Evolutionary conservation across 2,329 filamentous ascomycete genomes (phyloP).

Genomic region (Mariannaea elegans): DNA sequence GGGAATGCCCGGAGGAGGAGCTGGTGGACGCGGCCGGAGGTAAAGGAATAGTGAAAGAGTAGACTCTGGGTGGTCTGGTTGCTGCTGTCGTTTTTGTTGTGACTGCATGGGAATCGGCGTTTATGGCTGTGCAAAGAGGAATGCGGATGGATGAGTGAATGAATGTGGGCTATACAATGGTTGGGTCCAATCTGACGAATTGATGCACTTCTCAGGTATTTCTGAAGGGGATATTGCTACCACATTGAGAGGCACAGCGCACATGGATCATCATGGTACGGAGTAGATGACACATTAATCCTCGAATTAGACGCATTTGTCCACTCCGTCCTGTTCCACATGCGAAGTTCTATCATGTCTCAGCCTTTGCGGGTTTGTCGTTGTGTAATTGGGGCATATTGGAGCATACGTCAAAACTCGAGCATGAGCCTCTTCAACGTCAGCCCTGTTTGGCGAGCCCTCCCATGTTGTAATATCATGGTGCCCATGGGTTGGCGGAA

Average conservation of each 20-base stretch:
- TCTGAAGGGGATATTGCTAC: too few relatives aligned
- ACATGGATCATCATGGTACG: too few relatives aligned
- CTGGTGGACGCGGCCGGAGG: constrained; percentile 44
- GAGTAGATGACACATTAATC: not conserved
- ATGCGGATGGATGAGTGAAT: not conserved
- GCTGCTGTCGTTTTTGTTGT: constrained; percentile 7
- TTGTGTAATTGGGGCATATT: too few relatives aligned
- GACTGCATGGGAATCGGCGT: constrained; percentile 23
- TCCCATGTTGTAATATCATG: not conserved
- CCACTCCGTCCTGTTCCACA: not conserved
- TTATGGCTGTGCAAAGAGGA: constrained; percentile 17
- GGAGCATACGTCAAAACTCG: too few relatives aligned
- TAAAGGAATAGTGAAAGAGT: constrained; percentile 19
- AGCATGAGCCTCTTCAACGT: too few relatives aligned
- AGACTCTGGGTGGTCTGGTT: constrained; percentile 7
- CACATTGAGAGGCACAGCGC: too few relatives aligned
- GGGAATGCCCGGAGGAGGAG: constrained; percentile 43
- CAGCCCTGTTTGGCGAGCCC: not conserved
- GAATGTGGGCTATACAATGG: not conserved
- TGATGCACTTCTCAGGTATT: too few relatives aligned
- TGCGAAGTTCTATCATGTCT: too few relatives aligned
- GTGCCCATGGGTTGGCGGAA: constrained; percentile 4
- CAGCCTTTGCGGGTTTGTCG: too few relatives aligned
- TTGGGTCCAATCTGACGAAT: not conserved
- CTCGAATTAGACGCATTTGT: not conserved